Base-by-base conservation (phyloP, 306 rosid species). In the Quercus mongolica region DNA sequence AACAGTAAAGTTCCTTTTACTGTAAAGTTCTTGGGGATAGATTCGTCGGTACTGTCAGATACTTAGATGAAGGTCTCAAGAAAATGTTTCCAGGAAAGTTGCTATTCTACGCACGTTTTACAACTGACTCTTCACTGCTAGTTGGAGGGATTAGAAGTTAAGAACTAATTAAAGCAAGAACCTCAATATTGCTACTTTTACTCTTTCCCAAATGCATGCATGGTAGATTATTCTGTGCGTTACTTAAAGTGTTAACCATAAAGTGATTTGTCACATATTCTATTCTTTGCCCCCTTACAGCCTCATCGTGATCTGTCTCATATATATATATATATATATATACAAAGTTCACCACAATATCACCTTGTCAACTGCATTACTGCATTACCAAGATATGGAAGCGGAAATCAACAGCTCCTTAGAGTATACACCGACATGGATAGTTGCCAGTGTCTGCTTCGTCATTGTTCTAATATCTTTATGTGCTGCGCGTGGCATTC, bases 341-440 rank as follows among this genome's bases (percentile, higher is more conserved):
- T 4, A 67, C 25, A 33, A 67, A 7, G 72, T 19, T 67, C 18
- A 26, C 10, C 38, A 5, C 35, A 49, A 49, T 17, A 18, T 20
- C 23, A 5, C 6, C 41, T 70, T 80, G 56, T 59, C 64, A 77
- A 56, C 73, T 69, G 38, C 44, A 79, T 25, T 81, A 71, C 64
- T 69, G 38, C 44, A 79, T 25, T 81, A 71, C 64, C 28, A 33
- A 71, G 80, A 61, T 75, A 88, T 88, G 87, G 91, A 85, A 20
- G 87, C 80, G 76, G 92, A 85, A 76, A 78, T 61, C 71, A 86
- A 74, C 83, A 76, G 77, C 73, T 91, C 92, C 41, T 87, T 96
- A 33, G 98, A 93, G 87, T 93, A 75, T 74, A 91, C 96, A 26
- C 92, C 99, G 33, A 91, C 97, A 69, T 96, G 99, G 99, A 88